phyloP scores from a whole-genome alignment of 2,329 filamentous ascomycete species.

The Phaeosphaeria sp. region DNA sequence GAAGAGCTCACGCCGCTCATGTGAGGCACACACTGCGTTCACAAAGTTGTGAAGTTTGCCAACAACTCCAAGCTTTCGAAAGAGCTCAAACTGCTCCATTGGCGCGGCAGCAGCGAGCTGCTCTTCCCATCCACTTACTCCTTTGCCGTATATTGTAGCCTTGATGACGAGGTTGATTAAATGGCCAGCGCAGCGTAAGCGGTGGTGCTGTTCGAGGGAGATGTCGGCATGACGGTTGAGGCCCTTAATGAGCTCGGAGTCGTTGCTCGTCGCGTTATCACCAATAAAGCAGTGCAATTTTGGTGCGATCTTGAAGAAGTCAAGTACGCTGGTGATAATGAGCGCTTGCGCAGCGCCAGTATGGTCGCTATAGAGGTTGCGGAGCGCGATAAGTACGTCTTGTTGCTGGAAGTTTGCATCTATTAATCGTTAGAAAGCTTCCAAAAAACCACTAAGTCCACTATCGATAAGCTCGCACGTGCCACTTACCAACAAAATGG shows the following conservation, averaged over 20 bases:
- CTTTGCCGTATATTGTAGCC: constrained; percentile 6
- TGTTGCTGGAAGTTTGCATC: constrained; percentile 3
- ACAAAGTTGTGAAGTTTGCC: constrained; percentile 12
- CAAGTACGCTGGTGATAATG: constrained; percentile 2
- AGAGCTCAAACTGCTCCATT: background rate
- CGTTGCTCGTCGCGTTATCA: constrained; percentile 11
- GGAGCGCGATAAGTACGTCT: constrained; percentile 4
- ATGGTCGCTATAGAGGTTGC: constrained; percentile 10
- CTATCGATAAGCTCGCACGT: background rate
- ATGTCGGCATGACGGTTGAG: constrained; percentile 3
- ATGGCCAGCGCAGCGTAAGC: constrained; percentile 2
- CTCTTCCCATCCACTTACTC: constrained; percentile 3
- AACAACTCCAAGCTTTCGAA: background rate
- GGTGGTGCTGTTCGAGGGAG: background rate
- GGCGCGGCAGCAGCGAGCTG: constrained; percentile 1
- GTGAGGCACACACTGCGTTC: constrained; percentile 4
- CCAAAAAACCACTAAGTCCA: background rate
- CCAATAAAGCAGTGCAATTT: constrained; percentile 7
- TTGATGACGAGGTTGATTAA: constrained; percentile 7
- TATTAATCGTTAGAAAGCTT: background rate
- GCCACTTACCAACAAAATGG: background rate
- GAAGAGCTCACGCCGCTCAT: constrained; percentile 7
- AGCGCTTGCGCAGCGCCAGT: constrained; percentile 3
- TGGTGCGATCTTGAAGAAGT: constrained; percentile 3
- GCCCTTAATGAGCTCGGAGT: constrained; percentile 1